A percentile compares a stretch with the other conserved stretches of the same genome.
Evolutionary conservation across 192 early-diverging fungal species (phyloP).

Genomic region (Paraglomus occultum): DNA sequence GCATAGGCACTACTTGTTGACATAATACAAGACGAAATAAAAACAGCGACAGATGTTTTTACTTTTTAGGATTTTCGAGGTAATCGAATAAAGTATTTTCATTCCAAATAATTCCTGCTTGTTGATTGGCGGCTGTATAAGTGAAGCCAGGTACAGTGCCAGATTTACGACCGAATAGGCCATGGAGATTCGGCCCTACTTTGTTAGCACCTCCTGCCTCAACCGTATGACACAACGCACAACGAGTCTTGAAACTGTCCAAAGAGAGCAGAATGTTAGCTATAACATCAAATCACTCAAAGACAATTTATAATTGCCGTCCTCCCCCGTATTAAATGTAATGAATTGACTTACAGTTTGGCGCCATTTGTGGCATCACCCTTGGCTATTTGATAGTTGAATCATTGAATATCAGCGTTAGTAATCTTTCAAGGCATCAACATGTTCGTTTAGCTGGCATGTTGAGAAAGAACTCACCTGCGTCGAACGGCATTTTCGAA

Average conservation of each 20-base stretch:
- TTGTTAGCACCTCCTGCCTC: slow-evolving; percentile 88
- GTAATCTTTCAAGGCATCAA: background rate
- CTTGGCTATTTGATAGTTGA: background rate
- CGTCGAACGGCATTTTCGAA: slow-evolving; percentile 22
- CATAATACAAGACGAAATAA: background rate
- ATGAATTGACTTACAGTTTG: background rate
- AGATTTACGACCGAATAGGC: slow-evolving; percentile 87
- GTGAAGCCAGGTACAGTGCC: slow-evolving; percentile 83
- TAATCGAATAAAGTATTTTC: slow-evolving; percentile 94
- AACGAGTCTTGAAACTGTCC: slow-evolving; percentile 90
- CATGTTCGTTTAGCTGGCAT: background rate
- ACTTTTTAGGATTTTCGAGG: slow-evolving; percentile 99
- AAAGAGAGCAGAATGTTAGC: background rate
- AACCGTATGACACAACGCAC: slow-evolving; percentile 97
- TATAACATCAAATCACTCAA: background rate
- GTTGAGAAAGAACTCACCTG: slow-evolving; percentile 1
- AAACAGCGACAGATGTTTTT: slow-evolving; percentile 30
- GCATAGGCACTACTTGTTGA: background rate
- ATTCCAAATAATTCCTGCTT: slow-evolving; percentile 80
- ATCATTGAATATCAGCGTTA: background rate
- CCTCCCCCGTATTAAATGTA: background rate
- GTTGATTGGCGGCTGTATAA: slow-evolving; percentile 92
- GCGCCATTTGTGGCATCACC: background rate
- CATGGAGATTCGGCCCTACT: slow-evolving; percentile 95
- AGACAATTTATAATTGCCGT: background rate